Base-by-base conservation (phyloP, 345 rosid species). In the Aquilaria malaccensis region DNA sequence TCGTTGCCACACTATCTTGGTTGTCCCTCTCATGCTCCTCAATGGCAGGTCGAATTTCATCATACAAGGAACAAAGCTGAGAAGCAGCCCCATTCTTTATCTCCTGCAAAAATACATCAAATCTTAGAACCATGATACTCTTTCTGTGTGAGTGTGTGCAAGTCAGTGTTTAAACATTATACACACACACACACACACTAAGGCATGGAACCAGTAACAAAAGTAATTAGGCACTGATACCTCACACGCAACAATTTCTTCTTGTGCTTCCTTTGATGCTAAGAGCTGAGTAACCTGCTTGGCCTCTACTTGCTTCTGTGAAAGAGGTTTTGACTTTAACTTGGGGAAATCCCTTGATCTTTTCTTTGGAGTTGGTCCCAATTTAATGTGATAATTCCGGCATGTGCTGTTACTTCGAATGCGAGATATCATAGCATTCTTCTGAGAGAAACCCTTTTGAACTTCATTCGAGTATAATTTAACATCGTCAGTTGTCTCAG, bases 21-120 rank as follows among this genome's bases (percentile, higher is more conserved):
- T 70, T 94, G 67, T 94, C 99, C 80, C 95, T 86, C 67, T 88
- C 99, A 46, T 90, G 93, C 72, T 94, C 96, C 74, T 94, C 97
- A 45, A 94, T 88, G 9, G 91, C 93, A 1, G 96, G 97, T 10
- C 97, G 73, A 58, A 94, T 94, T 70, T 90, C 95, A 68, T 83
- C 69, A 45, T 85, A 90, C 66, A 94, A 67, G 45, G 76, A 70
- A 22, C 84, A 69, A 7, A 90, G 96, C 61, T 78, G 71, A 43
- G 71, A 56, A 46, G 75, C 52, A 37, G 96, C 97, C 47, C 80
- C 91, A 3, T 86, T 88, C 79, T 78, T 91, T 74, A 74, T 64
- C 53, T 83, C 93, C 97, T 94, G 79, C 77, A 72, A 10, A 54
- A 22, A 9, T 52, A 67, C 4, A 11, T 49, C 33, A 49, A 46